Percentiles rank a stretch among this genome's conserved stretches.
phyloP scores from a whole-genome alignment of 2,329 filamentous ascomycete genomes.

The Clarireedia sp. region DNA sequence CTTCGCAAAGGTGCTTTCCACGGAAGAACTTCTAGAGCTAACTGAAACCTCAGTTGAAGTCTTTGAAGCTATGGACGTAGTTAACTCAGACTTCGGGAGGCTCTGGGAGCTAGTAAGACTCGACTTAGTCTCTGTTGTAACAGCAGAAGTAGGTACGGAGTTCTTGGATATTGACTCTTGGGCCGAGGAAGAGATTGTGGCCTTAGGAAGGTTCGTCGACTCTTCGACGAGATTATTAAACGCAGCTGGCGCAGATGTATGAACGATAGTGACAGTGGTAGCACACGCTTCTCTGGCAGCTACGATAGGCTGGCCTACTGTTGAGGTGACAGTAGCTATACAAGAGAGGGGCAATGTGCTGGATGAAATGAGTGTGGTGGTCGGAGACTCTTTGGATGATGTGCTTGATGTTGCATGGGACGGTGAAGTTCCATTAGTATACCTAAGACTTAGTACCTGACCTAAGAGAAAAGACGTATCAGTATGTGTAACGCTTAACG shows the following conservation, averaged over 20 bases:
- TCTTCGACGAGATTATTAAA: background rate
- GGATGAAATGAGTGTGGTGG: constrained; percentile 2
- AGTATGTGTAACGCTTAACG: constrained; percentile 5
- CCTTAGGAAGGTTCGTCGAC: background rate
- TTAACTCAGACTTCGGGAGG: background rate
- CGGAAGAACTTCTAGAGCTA: background rate
- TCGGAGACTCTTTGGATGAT: constrained; percentile 8
- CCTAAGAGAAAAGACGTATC: background rate
- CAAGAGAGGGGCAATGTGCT: constrained; percentile 4
- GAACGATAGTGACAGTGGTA: constrained; percentile 7
- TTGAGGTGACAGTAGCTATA: constrained; percentile 11
- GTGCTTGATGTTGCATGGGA: constrained; percentile 3
- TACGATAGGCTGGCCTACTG: constrained; percentile 1
- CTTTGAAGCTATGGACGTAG: background rate
- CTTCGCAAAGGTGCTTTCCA: background rate
- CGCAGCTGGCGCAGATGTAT: background rate
- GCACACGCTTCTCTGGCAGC: constrained; percentile 7
- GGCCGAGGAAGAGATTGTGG: background rate
- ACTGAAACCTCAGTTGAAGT: background rate
- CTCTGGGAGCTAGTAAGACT: background rate
- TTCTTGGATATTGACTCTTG: background rate
- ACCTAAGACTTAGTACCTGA: background rate
- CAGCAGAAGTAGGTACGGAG: background rate
- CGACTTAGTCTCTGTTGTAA: background rate
- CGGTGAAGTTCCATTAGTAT: constrained; percentile 3